These are phyloP conservation scores for Eutypa lata DNA, from an alignment of 2,329 filamentous ascomycete genomes.

Conservation along the genomic window DNA sequence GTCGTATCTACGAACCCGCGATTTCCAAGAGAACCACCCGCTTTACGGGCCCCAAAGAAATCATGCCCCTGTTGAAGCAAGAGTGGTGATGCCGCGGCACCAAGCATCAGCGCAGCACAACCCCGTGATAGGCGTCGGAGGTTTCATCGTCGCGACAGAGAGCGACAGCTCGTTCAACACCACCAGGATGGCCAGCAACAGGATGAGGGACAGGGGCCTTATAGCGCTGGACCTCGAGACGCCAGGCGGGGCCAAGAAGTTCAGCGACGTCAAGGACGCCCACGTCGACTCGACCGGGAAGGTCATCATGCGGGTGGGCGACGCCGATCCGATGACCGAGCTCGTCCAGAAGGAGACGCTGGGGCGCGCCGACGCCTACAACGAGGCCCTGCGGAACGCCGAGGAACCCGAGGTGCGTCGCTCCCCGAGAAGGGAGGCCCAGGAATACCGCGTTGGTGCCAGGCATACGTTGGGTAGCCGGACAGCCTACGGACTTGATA, in stretches of 20 bases:
- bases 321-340: constrained; percentile 35
- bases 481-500: constrained; percentile 36
- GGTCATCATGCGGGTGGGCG: constrained; percentile 42
- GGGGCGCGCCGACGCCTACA: constrained; percentile 30
- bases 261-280: constrained; percentile 42
- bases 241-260: constrained; percentile 53
- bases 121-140: constrained; percentile 52
- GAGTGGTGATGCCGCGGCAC: constrained; percentile 46
- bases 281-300: constrained; percentile 49
- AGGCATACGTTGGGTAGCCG: constrained; percentile 36
- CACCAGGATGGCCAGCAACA: neutral
- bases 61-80: constrained; percentile 46
- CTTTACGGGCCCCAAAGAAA: constrained; percentile 56
- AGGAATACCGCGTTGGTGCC: neutral
- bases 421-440: neutral
- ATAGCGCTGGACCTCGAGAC: constrained; percentile 43
- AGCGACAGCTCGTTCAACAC: constrained; percentile 42
- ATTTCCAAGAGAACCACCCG: constrained; percentile 57
- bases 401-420: constrained; percentile 3
- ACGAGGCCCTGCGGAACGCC: constrained; percentile 13
- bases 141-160: constrained; percentile 44
- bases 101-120: constrained; percentile 16
- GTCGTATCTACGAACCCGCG: constrained; percentile 56
- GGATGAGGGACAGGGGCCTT: constrained; percentile 27
- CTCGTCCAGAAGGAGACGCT: constrained; percentile 45